phyloP scores from a whole-genome alignment of 2,329 filamentous ascomycete species.

The Penicillium nordicum region DNA sequence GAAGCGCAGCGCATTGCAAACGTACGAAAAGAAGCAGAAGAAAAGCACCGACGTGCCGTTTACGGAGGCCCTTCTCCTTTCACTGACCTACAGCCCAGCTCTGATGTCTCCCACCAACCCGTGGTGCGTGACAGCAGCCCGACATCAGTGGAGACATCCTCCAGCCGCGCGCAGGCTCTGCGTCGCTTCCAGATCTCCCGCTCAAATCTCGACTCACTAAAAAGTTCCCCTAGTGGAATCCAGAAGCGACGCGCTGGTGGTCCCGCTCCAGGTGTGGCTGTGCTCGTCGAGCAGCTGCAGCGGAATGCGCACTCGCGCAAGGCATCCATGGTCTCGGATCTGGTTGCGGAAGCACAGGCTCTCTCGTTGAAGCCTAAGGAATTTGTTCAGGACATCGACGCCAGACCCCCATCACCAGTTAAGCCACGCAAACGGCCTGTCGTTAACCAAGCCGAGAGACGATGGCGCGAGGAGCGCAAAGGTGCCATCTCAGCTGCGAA shows the following conservation, averaged over 20 bases:
- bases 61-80: conserved; percentile 19
- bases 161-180: conserved; percentile 22
- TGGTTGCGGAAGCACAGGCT: conserved; percentile 19
- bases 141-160: conserved; percentile 15
- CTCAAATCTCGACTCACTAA: conserved; percentile 27
- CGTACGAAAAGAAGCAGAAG: conserved; percentile 29
- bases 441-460: conserved; percentile 40
- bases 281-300: conserved; percentile 41
- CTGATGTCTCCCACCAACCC: not conserved
- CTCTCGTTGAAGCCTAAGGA: conserved; percentile 6
- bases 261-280: conserved; percentile 29
- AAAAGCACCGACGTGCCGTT: conserved; percentile 29
- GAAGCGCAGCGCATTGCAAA: conserved; percentile 32
- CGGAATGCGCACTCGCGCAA: conserved; percentile 34
- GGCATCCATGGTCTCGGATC: conserved; percentile 33
- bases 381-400: conserved; percentile 7
- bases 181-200: conserved; percentile 42
- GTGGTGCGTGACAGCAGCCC: conserved; percentile 1
- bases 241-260: conserved; percentile 34
- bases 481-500: conserved; percentile 35
- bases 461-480: conserved; percentile 38
- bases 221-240: conserved; percentile 30
- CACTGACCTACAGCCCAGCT: conserved; percentile 4
- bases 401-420: conserved; percentile 1
- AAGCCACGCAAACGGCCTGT: conserved; percentile 39